phyloP scores from a whole-genome alignment of 805 yeast species.

The Kurtzmaniella fragi region DNA sequence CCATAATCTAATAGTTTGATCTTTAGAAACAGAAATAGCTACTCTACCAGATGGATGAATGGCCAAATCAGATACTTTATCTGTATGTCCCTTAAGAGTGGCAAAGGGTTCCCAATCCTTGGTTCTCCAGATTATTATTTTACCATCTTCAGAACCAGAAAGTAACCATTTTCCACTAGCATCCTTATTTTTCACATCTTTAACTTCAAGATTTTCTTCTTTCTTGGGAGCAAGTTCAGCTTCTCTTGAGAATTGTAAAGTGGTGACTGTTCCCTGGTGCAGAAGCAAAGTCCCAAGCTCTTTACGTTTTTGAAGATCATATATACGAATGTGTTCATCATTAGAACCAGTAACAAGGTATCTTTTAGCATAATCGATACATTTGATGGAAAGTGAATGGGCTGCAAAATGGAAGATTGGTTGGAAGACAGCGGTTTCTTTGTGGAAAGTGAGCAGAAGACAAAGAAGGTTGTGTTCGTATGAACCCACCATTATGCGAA shows the following conservation, averaged over 20 bases:
- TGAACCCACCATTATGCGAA: constrained; percentile 88
- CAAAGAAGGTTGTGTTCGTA: constrained; percentile 91
- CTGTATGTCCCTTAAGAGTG: constrained; percentile 82
- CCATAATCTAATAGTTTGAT: constrained; percentile 84
- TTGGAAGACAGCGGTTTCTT: constrained; percentile 61
- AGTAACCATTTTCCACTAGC: constrained; percentile 82
- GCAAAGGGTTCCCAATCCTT: constrained; percentile 96
- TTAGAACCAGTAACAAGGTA: constrained; percentile 91
- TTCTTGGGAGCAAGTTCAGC: constrained; percentile 12
- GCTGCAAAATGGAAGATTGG: constrained; percentile 97
- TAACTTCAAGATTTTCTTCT: constrained; percentile 5
- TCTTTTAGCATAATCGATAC: constrained; percentile 76
- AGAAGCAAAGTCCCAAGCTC: constrained; percentile 88
- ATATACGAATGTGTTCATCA: constrained; percentile 92
- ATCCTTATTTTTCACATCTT: constrained; percentile 6
- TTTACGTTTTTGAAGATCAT: constrained; percentile 88
- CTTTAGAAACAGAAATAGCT: constrained; percentile 85
- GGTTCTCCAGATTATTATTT: constrained; percentile 86
- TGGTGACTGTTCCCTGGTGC: constrained; percentile 85
- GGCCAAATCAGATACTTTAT: constrained; percentile 76
- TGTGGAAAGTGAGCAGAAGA: constrained; percentile 64
- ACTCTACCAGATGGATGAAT: constrained; percentile 89
- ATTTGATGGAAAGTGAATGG: constrained; percentile 81
- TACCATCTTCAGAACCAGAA: constrained; percentile 88
- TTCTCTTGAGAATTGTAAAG: constrained; percentile 64